Evolutionary conservation across 305 asterid genomes (phyloP), one percentile per base, ranked within the genome.

Genomic region (Fraxinus greggii): DNA sequence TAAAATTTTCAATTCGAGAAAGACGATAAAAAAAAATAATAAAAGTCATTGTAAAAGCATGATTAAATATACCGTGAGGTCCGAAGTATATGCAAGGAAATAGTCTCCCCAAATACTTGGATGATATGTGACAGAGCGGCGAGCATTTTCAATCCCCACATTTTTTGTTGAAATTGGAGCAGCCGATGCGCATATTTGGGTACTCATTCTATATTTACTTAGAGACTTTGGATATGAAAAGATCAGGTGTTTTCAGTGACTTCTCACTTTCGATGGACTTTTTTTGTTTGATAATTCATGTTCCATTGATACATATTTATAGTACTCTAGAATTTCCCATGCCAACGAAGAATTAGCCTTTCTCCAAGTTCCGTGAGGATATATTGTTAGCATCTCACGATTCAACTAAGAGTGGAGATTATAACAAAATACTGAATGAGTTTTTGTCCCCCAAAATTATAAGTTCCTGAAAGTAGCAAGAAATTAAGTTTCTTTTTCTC

Each of bases 81-180:
- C 56, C 4, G n/a, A 45, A 45, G n/a, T 45, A 13, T 65, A 79
- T 2, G 7, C 10, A 9, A 79, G 82, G 21, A 79, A 79, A 79
- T 63, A 12, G 65, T 79, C 82, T 8, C 82, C 82, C 82, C 82
- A 79, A 19, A 79, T 24, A 31, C 63, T 65, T 0, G 63, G 76
- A 67, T 79, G 76, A 24, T 35, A 65, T 33, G 40, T 38, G 23
- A 42, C 63, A 36, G 26, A 23, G 33, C 82, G 61, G 2, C 76
- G 67, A 32, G 59, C 40, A 61, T 56, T 69, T 5, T 63, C 74
- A 65, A 65, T 21, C 4, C 31, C 31, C 32, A 19, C 73, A 65
- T 19, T 28, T 28, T 24, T 65, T 5, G 73, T 65, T 0, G 73
- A 65, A 28, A 65, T 45, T 45, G 56, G 56, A 45, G 5, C 5